Percentiles rank a stretch among this genome's conserved stretches.
phyloP scores from a whole-genome alignment of 2,329 filamentous ascomycete species.

The Aspergillus sp. region DNA sequence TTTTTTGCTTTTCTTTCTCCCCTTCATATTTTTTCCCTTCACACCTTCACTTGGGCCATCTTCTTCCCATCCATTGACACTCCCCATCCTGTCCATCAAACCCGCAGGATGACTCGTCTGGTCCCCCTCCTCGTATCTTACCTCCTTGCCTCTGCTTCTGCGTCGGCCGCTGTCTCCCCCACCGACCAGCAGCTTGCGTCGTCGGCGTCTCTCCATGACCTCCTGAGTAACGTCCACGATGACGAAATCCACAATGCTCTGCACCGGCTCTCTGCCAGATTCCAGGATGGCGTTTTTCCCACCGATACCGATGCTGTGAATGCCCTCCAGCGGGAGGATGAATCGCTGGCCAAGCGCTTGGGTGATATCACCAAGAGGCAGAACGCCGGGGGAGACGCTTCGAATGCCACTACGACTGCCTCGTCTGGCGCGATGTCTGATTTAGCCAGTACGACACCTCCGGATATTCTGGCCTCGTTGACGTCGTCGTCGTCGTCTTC shows the following conservation, averaged over 20 bases:
- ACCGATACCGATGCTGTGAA: slow-evolving; percentile 57
- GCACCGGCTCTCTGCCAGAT: slow-evolving; percentile 55
- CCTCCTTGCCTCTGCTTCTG: too few relatives aligned
- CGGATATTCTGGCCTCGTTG: background rate
- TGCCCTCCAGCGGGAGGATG: slow-evolving; percentile 53
- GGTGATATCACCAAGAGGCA: slow-evolving; percentile 59
- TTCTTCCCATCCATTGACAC: too few relatives aligned
- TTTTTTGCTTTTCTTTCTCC: too few relatives aligned
- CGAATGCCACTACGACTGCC: slow-evolving; percentile 9
- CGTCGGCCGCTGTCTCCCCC: too few relatives aligned
- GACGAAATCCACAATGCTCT: slow-evolving; percentile 54
- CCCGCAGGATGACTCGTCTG: too few relatives aligned
- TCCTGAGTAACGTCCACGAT: too few relatives aligned
- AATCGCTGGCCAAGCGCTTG: slow-evolving; percentile 53
- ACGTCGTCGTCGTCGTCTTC: background rate
- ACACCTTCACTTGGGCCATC: too few relatives aligned
- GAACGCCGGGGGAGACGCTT: slow-evolving; percentile 7
- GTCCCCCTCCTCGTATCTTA: too few relatives aligned
- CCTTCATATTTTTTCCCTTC: too few relatives aligned
- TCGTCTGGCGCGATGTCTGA: background rate
- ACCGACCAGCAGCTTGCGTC: too few relatives aligned
- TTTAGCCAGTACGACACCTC: background rate
- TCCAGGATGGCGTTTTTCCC: slow-evolving; percentile 60
- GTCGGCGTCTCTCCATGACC: too few relatives aligned
- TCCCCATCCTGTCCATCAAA: too few relatives aligned